phyloP scores from a whole-genome alignment of 768 basidiomycete species.

The Tremella fuciformis region DNA sequence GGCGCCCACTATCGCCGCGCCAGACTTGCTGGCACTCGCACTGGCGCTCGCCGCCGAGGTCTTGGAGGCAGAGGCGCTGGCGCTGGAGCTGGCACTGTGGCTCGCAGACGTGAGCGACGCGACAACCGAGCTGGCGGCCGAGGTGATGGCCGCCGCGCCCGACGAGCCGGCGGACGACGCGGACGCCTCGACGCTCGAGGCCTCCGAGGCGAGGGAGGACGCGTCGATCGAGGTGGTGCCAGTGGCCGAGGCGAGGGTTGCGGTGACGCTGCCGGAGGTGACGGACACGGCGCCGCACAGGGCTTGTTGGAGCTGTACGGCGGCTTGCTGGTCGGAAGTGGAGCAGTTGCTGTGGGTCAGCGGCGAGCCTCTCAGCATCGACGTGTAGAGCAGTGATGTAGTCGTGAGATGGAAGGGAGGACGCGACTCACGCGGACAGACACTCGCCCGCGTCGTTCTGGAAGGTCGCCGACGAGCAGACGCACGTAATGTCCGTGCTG shows the following conservation, averaged over 20 bases:
- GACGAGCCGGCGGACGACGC: constrained; percentile 8
- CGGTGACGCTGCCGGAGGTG: constrained; percentile 33
- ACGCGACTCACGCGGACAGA: constrained; percentile 33
- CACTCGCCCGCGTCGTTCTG: constrained; percentile 35
- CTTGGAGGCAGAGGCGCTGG: too few species aligned
- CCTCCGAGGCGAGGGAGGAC: constrained; percentile 12
- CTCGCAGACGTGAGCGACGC: neutral
- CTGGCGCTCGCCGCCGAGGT: too few species aligned
- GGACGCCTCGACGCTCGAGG: constrained; percentile 9
- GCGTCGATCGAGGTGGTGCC: constrained; percentile 21
- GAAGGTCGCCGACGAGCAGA: constrained; percentile 42
- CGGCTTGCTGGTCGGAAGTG: constrained; percentile 35
- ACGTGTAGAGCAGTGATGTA: neutral
- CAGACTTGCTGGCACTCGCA: too few species aligned
- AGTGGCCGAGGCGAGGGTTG: constrained; percentile 25
- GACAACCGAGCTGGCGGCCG: constrained; percentile 12
- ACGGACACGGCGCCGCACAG: constrained; percentile 28
- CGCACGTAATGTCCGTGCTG: constrained; percentile 41
- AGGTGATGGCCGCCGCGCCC: constrained; percentile 2
- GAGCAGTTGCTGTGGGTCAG: constrained; percentile 35
- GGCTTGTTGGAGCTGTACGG: constrained; percentile 35
- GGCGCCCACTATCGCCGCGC: too few species aligned
- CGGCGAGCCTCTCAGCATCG: too few species aligned
- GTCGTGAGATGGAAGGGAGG: neutral
- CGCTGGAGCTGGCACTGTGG: too few species aligned